Evolutionary conservation across 176 grass and related monocot genomes (phyloP), one percentile per base, ranked within the genome.

Genomic region (Metroxylon sagu): DNA sequence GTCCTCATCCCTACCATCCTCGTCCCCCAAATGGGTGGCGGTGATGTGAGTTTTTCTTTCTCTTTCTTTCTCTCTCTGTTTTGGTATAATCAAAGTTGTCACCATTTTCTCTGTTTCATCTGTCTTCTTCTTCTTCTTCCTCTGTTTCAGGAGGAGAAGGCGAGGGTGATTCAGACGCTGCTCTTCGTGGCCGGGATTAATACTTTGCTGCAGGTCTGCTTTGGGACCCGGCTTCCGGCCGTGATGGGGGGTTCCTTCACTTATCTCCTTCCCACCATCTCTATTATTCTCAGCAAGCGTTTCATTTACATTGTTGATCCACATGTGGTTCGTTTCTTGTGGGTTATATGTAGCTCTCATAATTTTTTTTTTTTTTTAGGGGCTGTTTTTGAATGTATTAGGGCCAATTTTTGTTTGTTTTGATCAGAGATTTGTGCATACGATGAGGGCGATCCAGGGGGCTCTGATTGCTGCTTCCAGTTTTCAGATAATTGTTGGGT

Each of bases 21-120:
- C 55, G 92, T 97, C 48, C 92, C 92, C 25, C 75, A 71, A 54
- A 96, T 96, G 92, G 92, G 86, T 59, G 86, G 87, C 26, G 83
- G 86, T 59, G 68, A 85, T 77, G 91, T 90, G 19, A 74, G 69
- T 60, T 29, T 7, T 8, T 4, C 48, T 59, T 10, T 10, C 4
- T n/a, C 4, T 52, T 6, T 16, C 5, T 2, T 4, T 14, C 4
- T 18, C 43, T 12, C 26, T 4, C 52, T 64, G 0, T 26, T 62
- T 4, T 56, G 52, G 14, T 17, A 27, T 30, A 6, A 5, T n/a
- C 29, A 19, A 7, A 6, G 8, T 6, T 21, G 3, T 18, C 15
- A 18, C 6, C 25, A 35, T 35, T 35, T 35, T 5, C 6, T 10
- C 1, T 10, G 1, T 35, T 35, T 35, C 5, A 23, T 23, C 21